phyloP scores from a whole-genome alignment of 495 filamentous ascomycete species.

The Podospora anserina region DNA sequence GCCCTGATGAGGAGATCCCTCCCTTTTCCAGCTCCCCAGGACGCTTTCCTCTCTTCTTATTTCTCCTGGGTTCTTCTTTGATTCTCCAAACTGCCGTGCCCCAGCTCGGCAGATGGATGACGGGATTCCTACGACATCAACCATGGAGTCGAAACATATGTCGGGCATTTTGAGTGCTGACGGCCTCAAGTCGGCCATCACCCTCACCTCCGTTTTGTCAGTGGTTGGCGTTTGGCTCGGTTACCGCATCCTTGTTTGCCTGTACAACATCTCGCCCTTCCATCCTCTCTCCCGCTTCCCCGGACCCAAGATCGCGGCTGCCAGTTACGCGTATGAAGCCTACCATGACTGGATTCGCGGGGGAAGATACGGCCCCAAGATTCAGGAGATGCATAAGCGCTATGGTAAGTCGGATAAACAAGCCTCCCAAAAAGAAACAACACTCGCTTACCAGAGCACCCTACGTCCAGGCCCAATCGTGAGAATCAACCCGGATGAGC shows the following conservation, averaged over 20 bases:
- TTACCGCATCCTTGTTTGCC: constrained; percentile 21
- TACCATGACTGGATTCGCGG: constrained; percentile 48
- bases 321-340: constrained; percentile 47
- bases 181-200: constrained; percentile 1
- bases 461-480: constrained; percentile 33
- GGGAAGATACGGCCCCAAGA: constrained; percentile 46
- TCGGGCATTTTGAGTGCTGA: background rate
- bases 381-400: constrained; percentile 50
- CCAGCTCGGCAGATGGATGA: constrained; percentile 1
- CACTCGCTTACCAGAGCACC: background rate
- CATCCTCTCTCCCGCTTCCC: constrained; percentile 40
- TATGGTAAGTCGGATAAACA: constrained; percentile 24
- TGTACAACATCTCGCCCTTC: constrained; percentile 34
- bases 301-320: constrained; percentile 47
- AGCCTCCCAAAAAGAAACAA: background rate
- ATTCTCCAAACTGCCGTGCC: background rate
- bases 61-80: background rate
- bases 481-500: constrained; percentile 38
- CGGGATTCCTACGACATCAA: background rate
- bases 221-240: constrained; percentile 26
- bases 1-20: background rate
- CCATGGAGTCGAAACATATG: constrained; percentile 1
- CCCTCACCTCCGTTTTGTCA: constrained; percentile 6
- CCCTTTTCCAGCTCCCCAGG: background rate
- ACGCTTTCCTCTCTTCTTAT: background rate